Conservation (phyloP, 1,284 basidiomycete genomes). For the Lentinula novae-zelandiae region DNA sequence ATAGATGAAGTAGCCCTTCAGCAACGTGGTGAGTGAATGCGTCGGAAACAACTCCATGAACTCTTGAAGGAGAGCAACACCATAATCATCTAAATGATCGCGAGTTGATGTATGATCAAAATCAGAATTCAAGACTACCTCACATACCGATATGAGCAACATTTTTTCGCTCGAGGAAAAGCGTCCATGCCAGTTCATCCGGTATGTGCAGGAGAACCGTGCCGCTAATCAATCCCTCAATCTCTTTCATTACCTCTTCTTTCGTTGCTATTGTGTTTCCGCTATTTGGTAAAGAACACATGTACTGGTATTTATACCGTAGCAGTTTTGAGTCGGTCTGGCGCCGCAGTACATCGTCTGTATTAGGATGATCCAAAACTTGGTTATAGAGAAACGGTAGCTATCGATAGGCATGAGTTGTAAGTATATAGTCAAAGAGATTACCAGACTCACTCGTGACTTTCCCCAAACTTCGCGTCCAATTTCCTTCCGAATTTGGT, state of each 20-base stretch:
- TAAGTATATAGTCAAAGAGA: neutral
- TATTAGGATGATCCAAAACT: conserved; percentile 72
- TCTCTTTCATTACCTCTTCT: conserved; percentile 46
- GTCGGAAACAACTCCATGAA: conserved; percentile 72
- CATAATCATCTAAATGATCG: conserved; percentile 57
- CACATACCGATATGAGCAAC: conserved; percentile 61
- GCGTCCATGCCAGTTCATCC: conserved; percentile 77
- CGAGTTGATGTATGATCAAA: conserved; percentile 2
- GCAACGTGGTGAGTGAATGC: conserved; percentile 52
- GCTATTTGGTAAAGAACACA: conserved; percentile 49
- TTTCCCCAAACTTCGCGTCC: conserved; percentile 54
- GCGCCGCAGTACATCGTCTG: conserved; percentile 69
- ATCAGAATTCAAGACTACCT: neutral
- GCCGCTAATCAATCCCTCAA: conserved; percentile 69
- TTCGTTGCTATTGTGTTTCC: conserved; percentile 46
- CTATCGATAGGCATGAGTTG: conserved; percentile 30
- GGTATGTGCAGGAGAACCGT: conserved; percentile 71
- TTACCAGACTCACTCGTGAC: conserved; percentile 47
- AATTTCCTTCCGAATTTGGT: conserved; percentile 66
- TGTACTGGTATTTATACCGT: conserved; percentile 52
- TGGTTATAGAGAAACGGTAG: conserved; percentile 70
- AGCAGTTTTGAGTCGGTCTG: conserved; percentile 71
- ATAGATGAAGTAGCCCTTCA: conserved; percentile 69
- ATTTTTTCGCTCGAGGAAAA: conserved; percentile 78
- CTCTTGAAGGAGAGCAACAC: conserved; percentile 55